Base-by-base conservation (phyloP, 768 basidiomycete species). In the Phlegmacium glaucopus region DNA sequence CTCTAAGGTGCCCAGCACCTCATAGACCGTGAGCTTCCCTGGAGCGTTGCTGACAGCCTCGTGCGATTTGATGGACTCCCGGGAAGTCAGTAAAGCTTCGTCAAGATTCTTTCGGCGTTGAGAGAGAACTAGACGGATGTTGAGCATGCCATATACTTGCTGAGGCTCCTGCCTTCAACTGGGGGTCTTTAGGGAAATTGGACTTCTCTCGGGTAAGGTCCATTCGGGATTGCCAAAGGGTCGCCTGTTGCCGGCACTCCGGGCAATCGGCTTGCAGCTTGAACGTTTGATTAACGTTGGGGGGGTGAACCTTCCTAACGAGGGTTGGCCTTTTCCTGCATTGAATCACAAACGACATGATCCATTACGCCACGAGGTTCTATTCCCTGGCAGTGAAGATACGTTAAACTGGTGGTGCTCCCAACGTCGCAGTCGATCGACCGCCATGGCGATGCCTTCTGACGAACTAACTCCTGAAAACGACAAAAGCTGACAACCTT, bases 71-170 rank as follows among this genome's bases (percentile, higher is more conserved):
- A 47, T 40, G 3, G 62, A 60, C 22, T 45, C 44, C 9, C 34
- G 22, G 18, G 61, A 59, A n/a, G 45, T 40, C 12, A 30, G 39
- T 39, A 53, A 18, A 12, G 63, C 56, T 17, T 52, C 48, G 18
- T 48, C 48, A 12, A 44, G 22, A 4, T 44, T 39, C 4, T n/a
- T 12, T 29, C 35, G 25, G 9, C 50, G 22, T 36, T 54, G 47
- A 17, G 54, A 54, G n/a, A 57, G 36, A 1, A 61, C 49, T 17
- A 58, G 50, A 3, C 52, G 62, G 5, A 64, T 46, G 42, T 66
- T 66, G 25, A 64, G 53, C 4, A 60, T 48, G 36, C 64, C 64
- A 25, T 61, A 62, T 12, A 61, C 66, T 11, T 62, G 6, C 64
- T 63, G 6, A 44, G 48, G 63, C 63, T 9, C 55, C 54, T 0